Conservation (phyloP, 257 asterid genomes). For the Verbena officinalis region DNA sequence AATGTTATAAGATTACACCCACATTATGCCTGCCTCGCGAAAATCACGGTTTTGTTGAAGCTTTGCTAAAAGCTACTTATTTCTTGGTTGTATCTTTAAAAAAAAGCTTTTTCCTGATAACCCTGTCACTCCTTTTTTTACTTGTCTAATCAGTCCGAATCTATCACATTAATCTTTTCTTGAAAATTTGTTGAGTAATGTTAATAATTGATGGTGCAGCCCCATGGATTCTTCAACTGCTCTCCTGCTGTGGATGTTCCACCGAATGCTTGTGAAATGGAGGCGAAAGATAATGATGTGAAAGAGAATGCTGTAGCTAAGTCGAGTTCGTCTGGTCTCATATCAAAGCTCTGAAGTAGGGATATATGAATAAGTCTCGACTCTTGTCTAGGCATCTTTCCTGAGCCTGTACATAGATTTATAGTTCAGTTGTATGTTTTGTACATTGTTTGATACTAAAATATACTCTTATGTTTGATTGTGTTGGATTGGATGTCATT, state of each 20-base stretch:
- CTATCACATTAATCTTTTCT: neutral
- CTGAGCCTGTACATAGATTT: slow-evolving; percentile 22
- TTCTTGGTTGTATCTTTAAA: neutral
- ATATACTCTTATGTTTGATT: neutral
- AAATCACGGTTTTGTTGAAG: neutral
- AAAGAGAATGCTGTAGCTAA: slow-evolving; percentile 57
- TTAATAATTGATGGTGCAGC: slow-evolving; percentile 51
- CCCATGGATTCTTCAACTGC: slow-evolving; percentile 97
- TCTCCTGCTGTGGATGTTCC: slow-evolving; percentile 96
- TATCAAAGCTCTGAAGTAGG: slow-evolving; percentile 66
- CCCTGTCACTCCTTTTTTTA: neutral
- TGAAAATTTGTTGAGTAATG: neutral
- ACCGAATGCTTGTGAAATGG: slow-evolving; percentile 65
- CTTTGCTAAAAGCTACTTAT: neutral
- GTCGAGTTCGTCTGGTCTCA: slow-evolving; percentile 47
- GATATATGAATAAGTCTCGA: neutral
- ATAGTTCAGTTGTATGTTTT: neutral
- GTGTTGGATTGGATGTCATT: neutral
- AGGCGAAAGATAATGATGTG: slow-evolving; percentile 66
- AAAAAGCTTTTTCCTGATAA: neutral
- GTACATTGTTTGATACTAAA: slow-evolving; percentile 14
- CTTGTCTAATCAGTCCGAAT: neutral
- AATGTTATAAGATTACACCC: too few relatives aligned
- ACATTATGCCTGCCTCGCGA: neutral
- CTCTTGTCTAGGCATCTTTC: neutral